These are phyloP conservation scores for Curvularia lunata DNA, from an alignment of 2,329 filamentous ascomycete species.

Conservation along the genomic window DNA sequence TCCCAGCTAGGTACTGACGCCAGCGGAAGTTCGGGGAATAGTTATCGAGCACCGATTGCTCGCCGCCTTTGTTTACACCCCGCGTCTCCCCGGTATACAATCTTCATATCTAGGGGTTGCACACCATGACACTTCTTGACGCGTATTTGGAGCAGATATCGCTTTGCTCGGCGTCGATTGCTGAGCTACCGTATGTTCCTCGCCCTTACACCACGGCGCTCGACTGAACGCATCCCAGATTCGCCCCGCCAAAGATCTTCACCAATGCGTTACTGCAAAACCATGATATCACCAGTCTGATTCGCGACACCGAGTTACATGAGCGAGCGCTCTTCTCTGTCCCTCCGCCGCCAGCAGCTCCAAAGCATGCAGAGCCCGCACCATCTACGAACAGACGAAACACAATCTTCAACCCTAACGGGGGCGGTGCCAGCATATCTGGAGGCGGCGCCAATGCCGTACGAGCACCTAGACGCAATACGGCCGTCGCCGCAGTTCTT, in stretches of 20 bases:
- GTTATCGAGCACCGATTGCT: constrained; percentile 20
- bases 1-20: constrained; percentile 25
- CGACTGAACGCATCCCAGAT: constrained; percentile 60
- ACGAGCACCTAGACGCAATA: constrained; percentile 70
- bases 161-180: constrained; percentile 56
- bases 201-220: not conserved
- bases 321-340: constrained; percentile 95
- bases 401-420: constrained; percentile 55
- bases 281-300: constrained; percentile 91
- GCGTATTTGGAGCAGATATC: constrained; percentile 60
- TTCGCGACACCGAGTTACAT: constrained; percentile 92
- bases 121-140: constrained; percentile 52
- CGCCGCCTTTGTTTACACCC: constrained; percentile 25
- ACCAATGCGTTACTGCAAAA: constrained; percentile 88
- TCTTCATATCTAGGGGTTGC: constrained; percentile 3
- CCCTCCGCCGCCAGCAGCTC: constrained; percentile 67
- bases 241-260: constrained; percentile 91
- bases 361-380: constrained; percentile 56
- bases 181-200: constrained; percentile 53
- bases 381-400: constrained; percentile 52
- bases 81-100: constrained; percentile 12
- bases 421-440: constrained; percentile 38
- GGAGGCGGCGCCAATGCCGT: constrained; percentile 52
- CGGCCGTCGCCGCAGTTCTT: constrained; percentile 86
- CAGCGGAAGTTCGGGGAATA: constrained; percentile 23